A percentile compares a stretch with the other conserved stretches of the same genome.
Evolutionary conservation across 1,284 basidiomycete species (phyloP).

Genomic region (Rhodofomes roseus): DNA sequence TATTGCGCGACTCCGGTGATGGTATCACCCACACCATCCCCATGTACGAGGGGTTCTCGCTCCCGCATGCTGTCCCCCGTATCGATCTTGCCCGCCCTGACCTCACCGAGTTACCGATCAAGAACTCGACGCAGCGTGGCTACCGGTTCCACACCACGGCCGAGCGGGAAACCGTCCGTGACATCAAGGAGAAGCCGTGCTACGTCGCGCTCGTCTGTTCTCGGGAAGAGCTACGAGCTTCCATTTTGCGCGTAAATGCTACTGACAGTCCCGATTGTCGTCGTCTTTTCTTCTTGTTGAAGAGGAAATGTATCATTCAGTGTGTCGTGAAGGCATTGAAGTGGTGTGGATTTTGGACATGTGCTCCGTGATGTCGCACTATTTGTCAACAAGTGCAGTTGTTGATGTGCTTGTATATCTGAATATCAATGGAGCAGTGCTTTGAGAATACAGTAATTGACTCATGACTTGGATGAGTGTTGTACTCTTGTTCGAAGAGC

Average conservation of each 20-base stretch:
- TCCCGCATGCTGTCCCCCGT: constrained; percentile 93
- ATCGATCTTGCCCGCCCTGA: constrained; percentile 95
- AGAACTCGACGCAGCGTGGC: constrained; percentile 91
- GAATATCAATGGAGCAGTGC: too few relatives aligned
- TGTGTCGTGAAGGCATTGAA: not conserved
- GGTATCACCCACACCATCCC: constrained; percentile 93
- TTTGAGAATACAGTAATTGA: too few relatives aligned
- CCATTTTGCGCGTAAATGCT: constrained; percentile 44
- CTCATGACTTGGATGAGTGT: too few relatives aligned
- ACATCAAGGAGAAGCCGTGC: constrained; percentile 98
- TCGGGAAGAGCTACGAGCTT: constrained; percentile 93
- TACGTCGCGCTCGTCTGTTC: constrained; percentile 92
- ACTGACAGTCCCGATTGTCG: constrained; percentile 94
- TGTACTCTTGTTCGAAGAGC: too few relatives aligned
- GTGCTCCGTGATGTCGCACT: too few relatives aligned
- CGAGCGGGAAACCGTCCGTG: constrained; percentile 94
- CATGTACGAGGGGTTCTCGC: constrained; percentile 94
- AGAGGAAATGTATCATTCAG: constrained; percentile 2
- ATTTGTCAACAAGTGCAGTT: too few relatives aligned
- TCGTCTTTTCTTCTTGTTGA: too few relatives aligned
- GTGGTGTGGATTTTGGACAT: not conserved
- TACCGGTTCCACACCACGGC: constrained; percentile 94
- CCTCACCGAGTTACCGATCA: constrained; percentile 89
- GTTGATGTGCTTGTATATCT: too few relatives aligned
- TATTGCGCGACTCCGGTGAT: constrained; percentile 93